Evolutionary conservation across 805 yeast species (phyloP).

Genomic region (Vanderwaltozyma yarrowii): DNA sequence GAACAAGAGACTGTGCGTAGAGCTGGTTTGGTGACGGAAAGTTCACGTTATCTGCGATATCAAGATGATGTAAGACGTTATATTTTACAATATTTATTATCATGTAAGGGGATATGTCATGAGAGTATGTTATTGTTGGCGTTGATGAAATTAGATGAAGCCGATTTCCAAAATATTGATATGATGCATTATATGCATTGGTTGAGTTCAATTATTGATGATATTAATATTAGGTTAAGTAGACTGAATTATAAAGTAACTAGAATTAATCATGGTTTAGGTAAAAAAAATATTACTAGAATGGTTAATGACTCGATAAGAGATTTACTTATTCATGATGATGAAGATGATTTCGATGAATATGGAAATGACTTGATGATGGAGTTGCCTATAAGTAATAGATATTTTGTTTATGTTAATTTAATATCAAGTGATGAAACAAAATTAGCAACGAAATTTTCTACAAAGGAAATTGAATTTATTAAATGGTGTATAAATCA

Average conservation of each 20-base stretch:
- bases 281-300: constrained; percentile 10
- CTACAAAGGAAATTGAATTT: constrained; percentile 19
- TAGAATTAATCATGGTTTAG: constrained; percentile 15
- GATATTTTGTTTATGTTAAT: constrained; percentile 22
- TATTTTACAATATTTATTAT: constrained; percentile 20
- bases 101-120: constrained; percentile 19
- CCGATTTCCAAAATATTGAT: neutral
- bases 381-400: constrained; percentile 8
- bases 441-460: constrained; percentile 21
- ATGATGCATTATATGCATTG: neutral
- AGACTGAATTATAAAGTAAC: constrained; percentile 16
- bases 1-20: neutral
- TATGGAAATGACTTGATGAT: neutral
- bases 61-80: too few species aligned
- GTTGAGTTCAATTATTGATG: constrained; percentile 4
- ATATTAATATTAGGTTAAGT: constrained; percentile 17
- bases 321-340: neutral
- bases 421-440: constrained; percentile 16
- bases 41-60: constrained; percentile 5
- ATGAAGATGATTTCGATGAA: too few species aligned
- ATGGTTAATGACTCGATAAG: neutral
- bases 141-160: constrained; percentile 9
- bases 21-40: neutral
- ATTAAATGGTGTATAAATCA: constrained; percentile 21
- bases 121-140: constrained; percentile 15